Percentiles rank a stretch among this genome's conserved stretches.
Conservation (phyloP, 2,329 filamentous ascomycete species). For the Fusarium lyarnte region DNA sequence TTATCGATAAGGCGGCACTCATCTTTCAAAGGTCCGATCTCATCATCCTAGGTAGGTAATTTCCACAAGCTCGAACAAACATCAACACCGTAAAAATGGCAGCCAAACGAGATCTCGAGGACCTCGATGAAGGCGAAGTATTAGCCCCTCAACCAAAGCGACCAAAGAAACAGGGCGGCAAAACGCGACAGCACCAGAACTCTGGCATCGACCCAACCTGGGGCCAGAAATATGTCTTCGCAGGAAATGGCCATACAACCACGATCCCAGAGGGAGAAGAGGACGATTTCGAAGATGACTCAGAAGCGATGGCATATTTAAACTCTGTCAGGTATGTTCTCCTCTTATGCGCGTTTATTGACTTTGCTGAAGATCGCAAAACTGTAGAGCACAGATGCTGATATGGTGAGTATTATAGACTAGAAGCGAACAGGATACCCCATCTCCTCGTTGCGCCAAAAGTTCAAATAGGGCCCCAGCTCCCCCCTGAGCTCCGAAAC, state of each 20-base stretch:
- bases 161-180: constrained; percentile 44
- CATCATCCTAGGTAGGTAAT: neutral
- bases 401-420: constrained; percentile 68
- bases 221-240: constrained; percentile 78
- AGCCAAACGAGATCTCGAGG: constrained; percentile 48
- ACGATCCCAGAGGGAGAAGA: constrained; percentile 62
- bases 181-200: constrained; percentile 53
- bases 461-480: constrained; percentile 61
- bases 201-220: constrained; percentile 69
- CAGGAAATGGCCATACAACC: constrained; percentile 63
- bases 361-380: constrained; percentile 44
- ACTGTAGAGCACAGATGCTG: constrained; percentile 50
- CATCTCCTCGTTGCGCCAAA: constrained; percentile 73
- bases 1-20: constrained; percentile 37
- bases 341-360: neutral
- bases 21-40: constrained; percentile 12
- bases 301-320: constrained; percentile 76
- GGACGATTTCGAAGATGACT: constrained; percentile 73
- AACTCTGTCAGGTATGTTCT: constrained; percentile 73
- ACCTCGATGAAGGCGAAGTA: constrained; percentile 44
- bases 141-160: constrained; percentile 43
- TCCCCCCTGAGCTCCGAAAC: constrained; percentile 51
- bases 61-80: constrained; percentile 12
- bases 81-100: constrained; percentile 43
- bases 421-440: constrained; percentile 79